Evolutionary conservation across 257 asterid genomes (phyloP), one percentile per base, ranked within the genome.

Genomic region (Gentiana straminea): DNA sequence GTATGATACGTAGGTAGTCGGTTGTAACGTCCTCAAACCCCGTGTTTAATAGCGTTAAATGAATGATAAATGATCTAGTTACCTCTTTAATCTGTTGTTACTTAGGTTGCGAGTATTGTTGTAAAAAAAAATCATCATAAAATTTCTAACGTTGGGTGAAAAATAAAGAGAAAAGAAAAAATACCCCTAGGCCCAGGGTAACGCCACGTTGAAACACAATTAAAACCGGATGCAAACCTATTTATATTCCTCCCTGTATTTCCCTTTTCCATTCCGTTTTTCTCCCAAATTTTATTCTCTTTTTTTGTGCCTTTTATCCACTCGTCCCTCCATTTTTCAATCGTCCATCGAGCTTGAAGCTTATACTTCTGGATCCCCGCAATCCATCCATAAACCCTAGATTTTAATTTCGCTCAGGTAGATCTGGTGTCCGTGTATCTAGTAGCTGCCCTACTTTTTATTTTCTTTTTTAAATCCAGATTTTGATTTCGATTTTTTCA

Each of bases 201-300:
- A 11, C 32, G 73, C 66, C 80, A 70, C 80, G 76, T 74, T 73
- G 69, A 55, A 5, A n/a, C 50, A 41, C 4, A 13, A 49, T 51
- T 52, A 60, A 54, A 74, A 70, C 55, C 80, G 80, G 80, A 74
- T 74, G 80, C 80, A 74, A 74, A 74, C 80, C 74, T 74, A 74
- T 74, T 74, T 74, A 74, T 74, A 74, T 70, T 66, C 76, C 80
- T 55, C 33, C 48, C 76, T 63, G 63, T 74, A 64, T 55, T 70
- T 65, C 45, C 55, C 39, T 4, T 58, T 64, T 74, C 80, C 60
- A 65, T 64, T 74, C 74, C 80, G 76, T 41, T 34, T 47, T 46
- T 66, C 60, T 57, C 41, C 49, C 60, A 33, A 35, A 49, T n/a
- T n/a, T 43, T 55, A 49, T 55, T 37, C 57, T 61, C 62, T 13